Evolutionary conservation across 768 basidiomycete genomes (phyloP), one percentile per base, ranked within the genome.

Genomic region (Phylloporus arenicola): DNA sequence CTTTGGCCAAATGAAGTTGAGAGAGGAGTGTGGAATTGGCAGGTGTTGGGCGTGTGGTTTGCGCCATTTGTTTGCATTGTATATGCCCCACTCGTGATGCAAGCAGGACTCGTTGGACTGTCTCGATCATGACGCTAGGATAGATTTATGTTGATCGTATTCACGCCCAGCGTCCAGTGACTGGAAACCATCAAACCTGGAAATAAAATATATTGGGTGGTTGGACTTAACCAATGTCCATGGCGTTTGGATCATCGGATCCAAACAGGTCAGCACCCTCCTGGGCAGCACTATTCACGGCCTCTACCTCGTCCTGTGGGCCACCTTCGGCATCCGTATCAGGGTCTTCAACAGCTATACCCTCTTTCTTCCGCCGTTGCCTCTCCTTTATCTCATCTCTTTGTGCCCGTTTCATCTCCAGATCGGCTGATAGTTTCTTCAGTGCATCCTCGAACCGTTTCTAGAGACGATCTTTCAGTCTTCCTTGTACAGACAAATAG

Each of bases 361-460:
- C 86, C 63, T 86, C 86, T 59, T 86, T 86, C 65, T 77, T 76
- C 63, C 83, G 67, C 39, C 85, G 77, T 58, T 83, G 83, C 60
- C 82, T 76, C 69, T 91, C 88, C 59, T 81, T 83, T 64, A 92
- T 70, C 58, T 86, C 87, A 56, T 92, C 89, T 49, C 85, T 76
- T 63, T 92, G 90, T 1, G 78, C 78, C 10, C 78, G 70, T 64
- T 93, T 94, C 79, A 84, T 83, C 56, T 94, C 92, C 27, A 94
- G 72, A 63, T 96, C 92, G 31, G 82, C 80, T 11, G 83, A 79
- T 43, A 96, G 75, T 68, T 95, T 96, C 74, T 84, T 89, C 60
- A 94, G 68, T 16, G 88, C 86, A 64, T 95, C 93, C 65, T 94
- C 91, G 68, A 95, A 94, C 31, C 92, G 92, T 80, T 86, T 87